These are phyloP conservation scores for Batrachochytrium dendrobatidis DNA, from an alignment of 371 early-diverging fungal species.

Conservation along the genomic window DNA sequence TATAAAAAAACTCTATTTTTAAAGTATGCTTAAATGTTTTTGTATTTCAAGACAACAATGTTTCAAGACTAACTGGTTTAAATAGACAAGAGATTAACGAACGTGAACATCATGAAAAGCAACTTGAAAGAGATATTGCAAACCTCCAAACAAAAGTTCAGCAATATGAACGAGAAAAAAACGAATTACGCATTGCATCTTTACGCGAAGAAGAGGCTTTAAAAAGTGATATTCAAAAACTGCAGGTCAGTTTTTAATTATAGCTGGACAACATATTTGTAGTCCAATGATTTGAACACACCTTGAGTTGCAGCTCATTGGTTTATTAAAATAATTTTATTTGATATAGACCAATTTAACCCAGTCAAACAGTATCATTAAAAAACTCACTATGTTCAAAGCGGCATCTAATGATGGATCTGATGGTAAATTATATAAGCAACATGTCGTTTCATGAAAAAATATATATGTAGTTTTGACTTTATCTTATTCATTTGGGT, in stretches of 20 bases:
- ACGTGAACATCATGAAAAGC: constrained; percentile 10
- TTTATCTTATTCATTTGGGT: background rate
- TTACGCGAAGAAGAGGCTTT: constrained; percentile 18
- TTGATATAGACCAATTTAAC: constrained; percentile 15
- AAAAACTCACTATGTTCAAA: constrained; percentile 41
- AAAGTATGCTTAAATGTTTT: background rate
- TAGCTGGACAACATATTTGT: background rate
- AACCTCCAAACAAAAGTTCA: constrained; percentile 19
- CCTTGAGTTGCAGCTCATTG: background rate
- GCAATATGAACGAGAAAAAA: constrained; percentile 22
- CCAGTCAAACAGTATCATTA: constrained; percentile 35
- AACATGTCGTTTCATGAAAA: background rate
- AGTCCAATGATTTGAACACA: background rate
- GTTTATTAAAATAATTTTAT: constrained; percentile 6
- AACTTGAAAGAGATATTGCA: constrained; percentile 20
- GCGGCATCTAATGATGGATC: constrained; percentile 27
- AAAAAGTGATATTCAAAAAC: constrained; percentile 24
- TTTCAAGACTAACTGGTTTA: background rate
- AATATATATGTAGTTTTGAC: background rate
- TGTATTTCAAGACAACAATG: background rate
- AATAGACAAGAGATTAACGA: constrained; percentile 30
- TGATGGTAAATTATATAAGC: constrained; percentile 7
- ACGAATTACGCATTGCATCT: constrained; percentile 15
- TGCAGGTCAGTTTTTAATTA: constrained; percentile 22
- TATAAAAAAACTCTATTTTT: constrained; percentile 4